Evolutionary conservation across 225 moss, liverwort and hornwort genomes (phyloP).

Genomic region (Bryum argenteum): DNA sequence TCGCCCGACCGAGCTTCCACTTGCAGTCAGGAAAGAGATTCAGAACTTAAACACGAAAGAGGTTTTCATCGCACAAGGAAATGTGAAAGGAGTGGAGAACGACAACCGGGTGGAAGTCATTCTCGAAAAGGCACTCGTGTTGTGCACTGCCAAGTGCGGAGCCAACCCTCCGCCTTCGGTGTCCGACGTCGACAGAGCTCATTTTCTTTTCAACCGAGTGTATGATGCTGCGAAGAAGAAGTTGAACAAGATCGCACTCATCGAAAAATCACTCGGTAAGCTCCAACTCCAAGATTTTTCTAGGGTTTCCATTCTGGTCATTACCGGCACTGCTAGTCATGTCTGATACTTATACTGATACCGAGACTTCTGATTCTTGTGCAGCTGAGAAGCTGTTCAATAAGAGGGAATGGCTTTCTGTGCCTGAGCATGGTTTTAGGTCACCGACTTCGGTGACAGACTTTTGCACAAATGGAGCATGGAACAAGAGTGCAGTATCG

Average conservation of each 20-base stretch:
- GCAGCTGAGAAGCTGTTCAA: slow-evolving; percentile 16
- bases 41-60: neutral
- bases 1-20: slow-evolving; percentile 1
- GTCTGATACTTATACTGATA: too few relatives aligned
- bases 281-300: too few relatives aligned
- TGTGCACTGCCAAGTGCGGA: slow-evolving; percentile 25
- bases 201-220: slow-evolving; percentile 12
- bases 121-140: slow-evolving; percentile 4
- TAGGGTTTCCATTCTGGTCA: too few relatives aligned
- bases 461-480: neutral
- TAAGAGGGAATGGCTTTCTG: slow-evolving; percentile 25
- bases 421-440: neutral
- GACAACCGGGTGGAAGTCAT: slow-evolving; percentile 24
- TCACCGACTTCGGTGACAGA: slow-evolving; percentile 37
- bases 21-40: fast-evolving
- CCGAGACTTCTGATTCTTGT: neutral
- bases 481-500: neutral
- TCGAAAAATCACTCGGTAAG: slow-evolving; percentile 31
- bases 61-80: slow-evolving; percentile 28
- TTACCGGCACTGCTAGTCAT: too few relatives aligned
- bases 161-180: slow-evolving; percentile 11
- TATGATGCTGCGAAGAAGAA: slow-evolving; percentile 17
- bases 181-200: neutral
- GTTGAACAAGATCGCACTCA: neutral
- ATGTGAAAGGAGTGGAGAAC: slow-evolving; percentile 24